Conservation (phyloP, 495 filamentous ascomycete genomes). For the Aspergillus cristatus region DNA sequence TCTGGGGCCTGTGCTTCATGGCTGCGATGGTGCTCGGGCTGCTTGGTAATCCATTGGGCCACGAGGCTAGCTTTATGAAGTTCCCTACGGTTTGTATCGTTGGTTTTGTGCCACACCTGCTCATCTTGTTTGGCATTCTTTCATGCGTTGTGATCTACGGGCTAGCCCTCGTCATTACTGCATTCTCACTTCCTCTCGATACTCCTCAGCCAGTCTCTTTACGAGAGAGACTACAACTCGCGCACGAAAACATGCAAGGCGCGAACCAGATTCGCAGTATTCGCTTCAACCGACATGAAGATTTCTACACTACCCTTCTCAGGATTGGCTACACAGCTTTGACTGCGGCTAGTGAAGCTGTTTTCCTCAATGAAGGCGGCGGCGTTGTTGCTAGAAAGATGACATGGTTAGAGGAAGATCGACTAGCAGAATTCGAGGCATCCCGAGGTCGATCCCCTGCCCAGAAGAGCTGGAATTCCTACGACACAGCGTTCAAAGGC, state of each 20-base stretch:
- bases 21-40: constrained; percentile 64
- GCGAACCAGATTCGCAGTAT: constrained; percentile 74
- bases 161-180: constrained; percentile 66
- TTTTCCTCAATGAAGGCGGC: constrained; percentile 85
- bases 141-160: constrained; percentile 66
- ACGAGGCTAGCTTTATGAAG: constrained; percentile 47
- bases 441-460: constrained; percentile 19
- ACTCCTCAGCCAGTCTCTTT: constrained; percentile 28
- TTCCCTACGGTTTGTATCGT: constrained; percentile 94
- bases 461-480: constrained; percentile 21
- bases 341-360: constrained; percentile 88
- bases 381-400: constrained; percentile 62
- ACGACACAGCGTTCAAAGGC: constrained; percentile 22
- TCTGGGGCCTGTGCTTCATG: constrained; percentile 91
- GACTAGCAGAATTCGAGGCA: constrained; percentile 51
- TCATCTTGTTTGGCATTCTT: constrained; percentile 70
- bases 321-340: constrained; percentile 77
- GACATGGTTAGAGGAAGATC: constrained; percentile 90
- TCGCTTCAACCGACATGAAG: constrained; percentile 72
- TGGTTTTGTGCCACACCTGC: constrained; percentile 85
- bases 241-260: constrained; percentile 85
- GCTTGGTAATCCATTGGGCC: constrained; percentile 41
- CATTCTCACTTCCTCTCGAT: constrained; percentile 53
- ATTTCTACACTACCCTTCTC: constrained; percentile 88
- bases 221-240: constrained; percentile 48